phyloP scores from a whole-genome alignment of 306 rosid genomes.

The Oxytropis ochrocephala region DNA sequence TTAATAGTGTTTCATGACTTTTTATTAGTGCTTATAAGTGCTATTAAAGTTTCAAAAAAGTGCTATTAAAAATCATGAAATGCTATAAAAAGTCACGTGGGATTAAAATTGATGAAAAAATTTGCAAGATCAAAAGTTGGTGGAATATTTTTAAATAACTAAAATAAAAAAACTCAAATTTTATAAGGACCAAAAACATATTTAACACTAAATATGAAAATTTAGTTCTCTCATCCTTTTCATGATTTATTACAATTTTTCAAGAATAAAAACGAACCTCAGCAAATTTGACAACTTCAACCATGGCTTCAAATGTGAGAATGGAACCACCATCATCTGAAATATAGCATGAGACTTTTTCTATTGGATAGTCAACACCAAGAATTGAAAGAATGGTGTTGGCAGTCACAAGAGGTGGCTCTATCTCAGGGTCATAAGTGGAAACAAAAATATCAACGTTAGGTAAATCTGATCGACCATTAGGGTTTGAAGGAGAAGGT shows the following conservation, averaged over 20 bases:
- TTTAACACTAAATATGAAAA: too few species aligned
- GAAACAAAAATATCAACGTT: constrained; percentile 68
- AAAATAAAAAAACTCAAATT: too few species aligned
- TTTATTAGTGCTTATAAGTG: too few species aligned
- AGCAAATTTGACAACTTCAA: constrained; percentile 71
- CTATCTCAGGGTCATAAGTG: constrained; percentile 74
- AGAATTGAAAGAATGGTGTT: constrained; percentile 81
- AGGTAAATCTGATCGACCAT: constrained; percentile 71
- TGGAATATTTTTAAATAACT: too few species aligned
- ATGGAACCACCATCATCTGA: constrained; percentile 96
- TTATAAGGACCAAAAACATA: too few species aligned
- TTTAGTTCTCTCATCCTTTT: background rate
- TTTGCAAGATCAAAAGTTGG: too few species aligned
- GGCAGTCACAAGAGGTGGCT: constrained; percentile 86
- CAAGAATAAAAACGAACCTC: constrained; percentile 40
- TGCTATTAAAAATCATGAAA: too few species aligned
- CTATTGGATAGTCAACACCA: constrained; percentile 59
- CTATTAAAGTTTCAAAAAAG: too few species aligned
- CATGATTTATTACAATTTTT: background rate
- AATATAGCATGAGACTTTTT: constrained; percentile 60
- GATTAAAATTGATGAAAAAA: too few species aligned
- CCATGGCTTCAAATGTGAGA: constrained; percentile 86
- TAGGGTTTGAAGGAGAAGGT: constrained; percentile 46
- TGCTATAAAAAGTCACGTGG: too few species aligned
- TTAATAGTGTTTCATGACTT: too few species aligned